Conservation (phyloP, 2,329 filamentous ascomycete species). For the Phyllosticta citriasiana region DNA sequence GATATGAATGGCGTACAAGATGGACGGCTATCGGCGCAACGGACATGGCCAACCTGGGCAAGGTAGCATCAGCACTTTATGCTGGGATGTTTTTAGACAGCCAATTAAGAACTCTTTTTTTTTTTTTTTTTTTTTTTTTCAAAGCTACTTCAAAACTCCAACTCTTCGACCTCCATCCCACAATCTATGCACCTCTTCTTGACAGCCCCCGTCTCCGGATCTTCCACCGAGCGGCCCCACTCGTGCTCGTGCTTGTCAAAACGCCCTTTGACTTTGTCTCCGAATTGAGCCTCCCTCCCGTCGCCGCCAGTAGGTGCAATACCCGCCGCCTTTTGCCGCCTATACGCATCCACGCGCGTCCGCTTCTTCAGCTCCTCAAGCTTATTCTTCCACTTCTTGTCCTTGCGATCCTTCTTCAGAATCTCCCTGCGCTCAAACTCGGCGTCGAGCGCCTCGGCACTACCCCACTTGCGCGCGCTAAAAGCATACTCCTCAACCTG, state of each 20-base stretch:
- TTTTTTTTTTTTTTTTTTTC: background rate
- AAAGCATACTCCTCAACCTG: slow-evolving; percentile 95
- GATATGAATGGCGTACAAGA: background rate
- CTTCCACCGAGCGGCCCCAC: slow-evolving; percentile 55
- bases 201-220: slow-evolving; percentile 58
- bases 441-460: slow-evolving; percentile 69
- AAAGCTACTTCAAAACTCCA: slow-evolving; percentile 42
- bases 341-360: slow-evolving; percentile 82
- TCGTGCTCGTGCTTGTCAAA: slow-evolving; percentile 77
- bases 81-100: background rate
- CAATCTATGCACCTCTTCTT: slow-evolving; percentile 64
- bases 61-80: background rate
- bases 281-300: slow-evolving; percentile 51
- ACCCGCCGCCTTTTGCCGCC: slow-evolving; percentile 37
- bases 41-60: background rate
- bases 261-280: slow-evolving; percentile 57
- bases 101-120: no score
- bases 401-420: slow-evolving; percentile 76
- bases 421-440: slow-evolving; percentile 73
- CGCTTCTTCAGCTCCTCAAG: slow-evolving; percentile 84
- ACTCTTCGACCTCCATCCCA: slow-evolving; percentile 58
- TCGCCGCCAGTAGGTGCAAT: slow-evolving; percentile 51
- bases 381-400: slow-evolving; percentile 85
- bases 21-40: background rate
- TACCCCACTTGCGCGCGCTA: slow-evolving; percentile 76